Base-by-base conservation (phyloP, 805 yeast genomes). In the Spathaspora passalidarum region DNA sequence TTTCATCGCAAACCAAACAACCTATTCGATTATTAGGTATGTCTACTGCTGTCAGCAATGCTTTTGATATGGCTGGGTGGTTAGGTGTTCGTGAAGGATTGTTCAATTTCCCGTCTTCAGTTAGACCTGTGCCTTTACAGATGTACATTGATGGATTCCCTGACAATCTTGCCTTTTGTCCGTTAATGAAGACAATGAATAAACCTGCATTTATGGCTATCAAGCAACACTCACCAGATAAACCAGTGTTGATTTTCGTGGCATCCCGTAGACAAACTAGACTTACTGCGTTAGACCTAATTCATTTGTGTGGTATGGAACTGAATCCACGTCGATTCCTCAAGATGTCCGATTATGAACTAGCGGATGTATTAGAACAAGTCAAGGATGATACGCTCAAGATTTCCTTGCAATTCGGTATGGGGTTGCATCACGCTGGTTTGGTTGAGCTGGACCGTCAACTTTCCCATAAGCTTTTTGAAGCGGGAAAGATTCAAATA, bases 191-290 rank as follows among this genome's bases (percentile, higher is more conserved):
- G 69, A 86, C 82, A 18, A 88, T 80, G 94, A 89, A 83, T 73
- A 89, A 77, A 56, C 97, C 97, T 1, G 92, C 96, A 0, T 90
- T 86, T 57, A 80, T 85, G 84, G 96, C 97, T 0, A 90, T 90
- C 51, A 88, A 89, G 59, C 89, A 88, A 51, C 96, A 91, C 61
- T 86, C 96, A 0, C 95, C 96, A 1, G 70, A 69, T 16, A 83
- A 90, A 60, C 96, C 97, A 0, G 92, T 85, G 9, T 72, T 87
- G 54, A 82, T 87, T n/a, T 87, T 87, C 56, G 95, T 87, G 32
- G 89, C 94, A 1, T 86, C 94, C 2, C 76, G 95, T 59, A 72
- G 95, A 48, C 95, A 87, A 63, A 87, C 95, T 0, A 69, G 95
- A 48, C 74, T 87, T 43, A 87, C 95, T 0, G 89, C 95, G 0